Evolutionary conservation across 805 yeast species (phyloP).

Genomic region (Candida vaughaniae): DNA sequence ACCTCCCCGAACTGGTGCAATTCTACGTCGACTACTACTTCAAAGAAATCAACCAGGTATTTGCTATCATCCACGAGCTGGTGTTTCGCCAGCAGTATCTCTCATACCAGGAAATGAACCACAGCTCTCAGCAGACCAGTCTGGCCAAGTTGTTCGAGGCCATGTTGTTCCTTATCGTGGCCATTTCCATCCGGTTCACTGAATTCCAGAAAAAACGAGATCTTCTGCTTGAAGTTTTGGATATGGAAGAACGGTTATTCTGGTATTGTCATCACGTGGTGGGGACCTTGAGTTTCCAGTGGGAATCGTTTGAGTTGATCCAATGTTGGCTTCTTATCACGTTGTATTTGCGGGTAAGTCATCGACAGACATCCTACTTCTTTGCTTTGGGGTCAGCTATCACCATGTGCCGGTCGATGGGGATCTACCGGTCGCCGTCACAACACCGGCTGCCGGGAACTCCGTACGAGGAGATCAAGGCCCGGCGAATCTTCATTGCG

Average conservation of each 20-base stretch:
- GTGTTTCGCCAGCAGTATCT: constrained; percentile 51
- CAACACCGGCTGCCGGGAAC: constrained; percentile 13
- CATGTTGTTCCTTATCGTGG: constrained; percentile 47
- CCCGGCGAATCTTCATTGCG: constrained; percentile 54
- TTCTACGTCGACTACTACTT: constrained; percentile 43
- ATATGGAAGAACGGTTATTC: constrained; percentile 34
- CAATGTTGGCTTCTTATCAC: constrained; percentile 41
- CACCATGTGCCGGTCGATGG: constrained; percentile 39
- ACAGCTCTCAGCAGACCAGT: not conserved
- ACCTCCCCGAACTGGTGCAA: constrained; percentile 13
- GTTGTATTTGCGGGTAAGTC: constrained; percentile 35
- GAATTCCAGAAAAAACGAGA: constrained; percentile 38
- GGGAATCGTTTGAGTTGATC: constrained; percentile 43
- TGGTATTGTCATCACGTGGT: constrained; percentile 32
- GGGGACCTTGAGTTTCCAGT: constrained; percentile 34
- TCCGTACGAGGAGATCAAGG: constrained; percentile 45
- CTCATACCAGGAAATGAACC: constrained; percentile 23
- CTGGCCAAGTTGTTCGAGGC: constrained; percentile 52
- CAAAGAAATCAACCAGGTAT: constrained; percentile 51
- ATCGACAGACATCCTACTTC: constrained; percentile 36
- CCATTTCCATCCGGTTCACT: constrained; percentile 50
- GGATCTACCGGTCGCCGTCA: constrained; percentile 26
- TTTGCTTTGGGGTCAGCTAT: constrained; percentile 35
- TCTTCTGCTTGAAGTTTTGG: constrained; percentile 25
- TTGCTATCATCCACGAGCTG: constrained; percentile 51